Conservation (phyloP, 305 asterid species). For the Solanum hybrid region DNA sequence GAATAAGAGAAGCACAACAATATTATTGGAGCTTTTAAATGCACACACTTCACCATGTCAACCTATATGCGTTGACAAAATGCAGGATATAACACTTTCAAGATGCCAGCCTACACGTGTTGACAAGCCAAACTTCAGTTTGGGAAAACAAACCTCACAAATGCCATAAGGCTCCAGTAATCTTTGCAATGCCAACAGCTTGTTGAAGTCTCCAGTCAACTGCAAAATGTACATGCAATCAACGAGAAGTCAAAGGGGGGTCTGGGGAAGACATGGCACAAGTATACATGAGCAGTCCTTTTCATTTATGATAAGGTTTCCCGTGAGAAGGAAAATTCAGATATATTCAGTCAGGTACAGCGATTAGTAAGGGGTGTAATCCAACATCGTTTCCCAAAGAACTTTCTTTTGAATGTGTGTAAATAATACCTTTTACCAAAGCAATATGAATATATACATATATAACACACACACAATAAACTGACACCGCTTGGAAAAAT, state of each 20-base stretch:
- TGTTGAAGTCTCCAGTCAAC: slow-evolving; percentile 84
- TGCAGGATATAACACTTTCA: neutral
- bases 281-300: neutral
- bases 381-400: neutral
- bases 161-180: slow-evolving; percentile 81
- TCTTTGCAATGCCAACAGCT: slow-evolving; percentile 80
- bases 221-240: slow-evolving; percentile 16
- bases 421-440: neutral
- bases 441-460: neutral
- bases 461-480: neutral
- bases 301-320: neutral
- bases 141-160: slow-evolving; percentile 64
- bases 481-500: neutral
- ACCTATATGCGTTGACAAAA: neutral
- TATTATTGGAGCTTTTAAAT: neutral
- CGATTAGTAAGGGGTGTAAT: neutral
- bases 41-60: neutral
- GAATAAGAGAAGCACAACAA: neutral
- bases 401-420: neutral
- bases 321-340: neutral
- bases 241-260: neutral
- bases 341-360: neutral
- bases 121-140: neutral
- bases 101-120: neutral
- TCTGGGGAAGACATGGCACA: neutral